Percentiles rank a stretch among this genome's conserved stretches.
Conservation (phyloP, 1,284 basidiomycete species). For the Phaffia rhodozyma region DNA sequence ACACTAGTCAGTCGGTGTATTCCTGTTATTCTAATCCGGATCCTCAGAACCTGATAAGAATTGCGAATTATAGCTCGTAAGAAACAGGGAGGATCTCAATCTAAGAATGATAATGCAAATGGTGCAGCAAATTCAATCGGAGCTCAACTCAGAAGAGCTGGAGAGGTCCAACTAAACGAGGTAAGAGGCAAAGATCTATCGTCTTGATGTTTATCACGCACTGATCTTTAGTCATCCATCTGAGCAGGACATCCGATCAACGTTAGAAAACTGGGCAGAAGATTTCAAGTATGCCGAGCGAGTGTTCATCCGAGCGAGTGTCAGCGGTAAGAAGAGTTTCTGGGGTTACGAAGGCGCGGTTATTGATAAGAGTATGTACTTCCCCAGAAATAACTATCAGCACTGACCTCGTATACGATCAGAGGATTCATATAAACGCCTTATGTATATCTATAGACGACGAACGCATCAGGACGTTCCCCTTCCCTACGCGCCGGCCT, state of each 20-base stretch:
- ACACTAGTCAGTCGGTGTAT: slow-evolving; percentile 59
- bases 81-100: slow-evolving; percentile 95
- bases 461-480: slow-evolving; percentile 69
- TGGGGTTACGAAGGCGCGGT: slow-evolving; percentile 66
- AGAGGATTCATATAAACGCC: not conserved
- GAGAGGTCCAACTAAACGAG: slow-evolving; percentile 82
- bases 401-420: not conserved
- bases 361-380: slow-evolving; percentile 42
- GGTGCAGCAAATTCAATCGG: slow-evolving; percentile 89
- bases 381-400: not conserved
- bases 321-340: slow-evolving; percentile 74
- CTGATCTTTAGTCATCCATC: not conserved
- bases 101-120: slow-evolving; percentile 82
- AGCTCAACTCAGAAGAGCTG: slow-evolving; percentile 85
- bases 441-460: slow-evolving; percentile 41
- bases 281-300: slow-evolving; percentile 68
- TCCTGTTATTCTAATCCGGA: not conserved
- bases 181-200: slow-evolving; percentile 40
- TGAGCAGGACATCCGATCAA: slow-evolving; percentile 66
- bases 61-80: slow-evolving; percentile 53
- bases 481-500: slow-evolving; percentile 83
- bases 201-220: not conserved
- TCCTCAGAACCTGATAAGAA: slow-evolving; percentile 7
- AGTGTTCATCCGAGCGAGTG: slow-evolving; percentile 78
- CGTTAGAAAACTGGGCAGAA: slow-evolving; percentile 71